Evolutionary conservation across 306 rosid species (phyloP), one percentile per base, ranked within the genome.

Genomic region (Prunus persica): DNA sequence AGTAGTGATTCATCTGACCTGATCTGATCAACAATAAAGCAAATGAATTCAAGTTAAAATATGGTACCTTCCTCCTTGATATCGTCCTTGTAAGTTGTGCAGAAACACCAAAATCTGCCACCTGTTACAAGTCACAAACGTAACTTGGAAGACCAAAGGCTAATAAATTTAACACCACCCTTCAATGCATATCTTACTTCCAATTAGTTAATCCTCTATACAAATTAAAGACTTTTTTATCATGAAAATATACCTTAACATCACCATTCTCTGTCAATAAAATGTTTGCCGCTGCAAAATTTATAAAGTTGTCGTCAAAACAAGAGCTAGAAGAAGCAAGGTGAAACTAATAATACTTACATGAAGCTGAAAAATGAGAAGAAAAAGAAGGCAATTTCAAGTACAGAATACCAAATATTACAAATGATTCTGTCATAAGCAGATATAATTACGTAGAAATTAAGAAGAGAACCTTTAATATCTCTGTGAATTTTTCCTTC

Each of bases 401-500:
- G 56, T 67, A 74, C 18, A 15, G 57, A 32, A 61, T 22, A 25
- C 41, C 57, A 24, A 67, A 57, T 15, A 68, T 56, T 58, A 27
- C 18, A 24, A 34, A 51, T 51, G 38, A 69, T 27, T 38, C 50
- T 18, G 55, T n/a, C 50, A 75, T 14, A 8, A 65, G 12, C 12
- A 34, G 15, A 68, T 19, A 52, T 22, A 45, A 45, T 50, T 4
- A 80, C 8, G 60, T 20, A 22, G 11, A 60, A 65, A 55, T 12
- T 38, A 22, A 68, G 34, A 28, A n/a, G 3, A 71, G 47, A 56
- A 96, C 99, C 99, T 92, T 96, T 96, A 64, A 96, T 87, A 84
- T 96, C 99, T 82, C 99, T 85, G 83, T 96, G 99, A 78, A 96
- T 96, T 83, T 96, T 96, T 76, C 99, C 98, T 91, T 96, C 98